phyloP scores from a whole-genome alignment of 225 moss, liverwort and hornwort genomes.

The Thuidium tamariscinum region DNA sequence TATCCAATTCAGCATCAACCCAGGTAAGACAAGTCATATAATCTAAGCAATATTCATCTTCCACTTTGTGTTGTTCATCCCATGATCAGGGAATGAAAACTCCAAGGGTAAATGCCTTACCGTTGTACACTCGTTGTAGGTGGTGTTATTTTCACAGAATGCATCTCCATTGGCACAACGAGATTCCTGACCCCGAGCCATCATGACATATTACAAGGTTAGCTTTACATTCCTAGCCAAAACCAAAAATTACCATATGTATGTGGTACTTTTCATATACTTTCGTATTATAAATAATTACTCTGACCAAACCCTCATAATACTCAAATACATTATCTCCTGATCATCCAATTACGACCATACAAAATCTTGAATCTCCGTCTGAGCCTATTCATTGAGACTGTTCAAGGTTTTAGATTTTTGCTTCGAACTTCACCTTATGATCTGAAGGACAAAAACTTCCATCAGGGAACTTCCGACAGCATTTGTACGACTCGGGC shows the following conservation, averaged over 20 bases:
- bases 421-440: slow-evolving; percentile 34
- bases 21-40: background rate
- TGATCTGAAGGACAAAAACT: slow-evolving; percentile 80
- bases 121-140: slow-evolving; percentile 74
- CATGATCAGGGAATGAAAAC: background rate
- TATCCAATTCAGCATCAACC: background rate
- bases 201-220: background rate
- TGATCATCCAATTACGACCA: background rate
- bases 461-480: slow-evolving; percentile 70
- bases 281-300: background rate
- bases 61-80: background rate
- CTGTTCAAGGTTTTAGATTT: background rate
- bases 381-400: background rate
- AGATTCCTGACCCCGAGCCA: slow-evolving; percentile 19
- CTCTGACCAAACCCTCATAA: background rate
- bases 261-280: background rate
- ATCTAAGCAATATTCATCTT: background rate
- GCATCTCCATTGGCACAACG: slow-evolving; percentile 51
- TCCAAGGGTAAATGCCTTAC: slow-evolving; percentile 18
- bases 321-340: background rate
- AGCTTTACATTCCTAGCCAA: background rate
- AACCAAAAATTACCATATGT: background rate
- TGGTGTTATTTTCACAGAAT: slow-evolving; percentile 34
- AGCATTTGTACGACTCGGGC: slow-evolving; percentile 87
- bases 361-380: background rate